Base-by-base conservation (phyloP, 2,329 filamentous ascomycete genomes). In the Penicillium sp. region DNA sequence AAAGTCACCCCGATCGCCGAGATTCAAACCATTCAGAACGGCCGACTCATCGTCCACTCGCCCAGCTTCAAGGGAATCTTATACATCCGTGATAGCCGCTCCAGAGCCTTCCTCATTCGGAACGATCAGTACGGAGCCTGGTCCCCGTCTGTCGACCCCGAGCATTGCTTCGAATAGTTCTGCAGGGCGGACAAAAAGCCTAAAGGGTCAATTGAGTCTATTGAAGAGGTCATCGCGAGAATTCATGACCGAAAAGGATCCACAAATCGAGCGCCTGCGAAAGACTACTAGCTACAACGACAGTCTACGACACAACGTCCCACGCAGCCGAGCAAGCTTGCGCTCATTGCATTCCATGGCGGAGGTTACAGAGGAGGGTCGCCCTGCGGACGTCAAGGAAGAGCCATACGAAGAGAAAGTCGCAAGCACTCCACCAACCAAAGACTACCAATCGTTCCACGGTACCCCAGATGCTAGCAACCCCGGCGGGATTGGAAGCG, bases 1-100 rank as follows among this genome's bases (percentile, higher is more conserved):
- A 66, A 91, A 88, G n/a, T 83, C 86, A 0, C 64, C 64, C 13
- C 61, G 62, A 32, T 65, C 63, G 24, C 63, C 63, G 18, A 60
- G 56, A 55, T 66, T 63, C 46, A 85, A 80, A 59, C 13, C 81
- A 68, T 85, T 61, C 77, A 76, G 58, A 78, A 20, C 55, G n/a
- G 76, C 51, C 78, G 82, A 65, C 74, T 38, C 66, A 11, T 68
- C 65, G 11, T 60, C 66, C 7, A 53, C 64, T 29, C 67, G 74
- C 40, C 70, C 73, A 5, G 61, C 65, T 4, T 77, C 74, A 20
- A 70, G 65, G 53, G 71, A 72, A n/a, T 77, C 74, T 0, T 69
- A 70, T 55, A 66, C 68, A 20, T 76, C 74, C 22, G 66, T 67
- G 29, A 67, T 66, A 48, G 66, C 65, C 8, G 62, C 63, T 20